Conservation (phyloP, 768 basidiomycete species). For the Hygrocybe coccinea region DNA sequence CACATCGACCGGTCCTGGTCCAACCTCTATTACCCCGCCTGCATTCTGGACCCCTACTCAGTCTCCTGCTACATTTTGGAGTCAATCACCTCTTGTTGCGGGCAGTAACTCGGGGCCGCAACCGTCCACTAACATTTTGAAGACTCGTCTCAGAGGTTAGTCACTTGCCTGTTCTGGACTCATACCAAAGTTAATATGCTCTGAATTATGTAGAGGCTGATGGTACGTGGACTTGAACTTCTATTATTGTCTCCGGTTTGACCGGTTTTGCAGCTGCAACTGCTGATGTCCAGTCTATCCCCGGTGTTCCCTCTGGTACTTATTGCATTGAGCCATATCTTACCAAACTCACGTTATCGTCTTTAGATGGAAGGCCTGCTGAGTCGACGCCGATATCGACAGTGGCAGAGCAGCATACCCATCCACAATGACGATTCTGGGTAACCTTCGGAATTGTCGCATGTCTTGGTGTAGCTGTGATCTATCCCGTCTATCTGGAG, state of each 20-base stretch:
- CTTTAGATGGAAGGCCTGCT: not conserved
- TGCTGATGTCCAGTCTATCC: not conserved
- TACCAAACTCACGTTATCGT: not conserved
- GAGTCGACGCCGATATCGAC: not conserved
- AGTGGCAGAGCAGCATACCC: not conserved
- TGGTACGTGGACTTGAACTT: too few species aligned
- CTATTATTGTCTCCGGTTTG: not conserved
- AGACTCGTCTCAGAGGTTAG: not conserved
- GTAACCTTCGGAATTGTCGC: conserved; percentile 13
- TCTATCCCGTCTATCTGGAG: conserved; percentile 18
- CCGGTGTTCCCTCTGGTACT: not conserved
- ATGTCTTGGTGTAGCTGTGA: conserved; percentile 12
- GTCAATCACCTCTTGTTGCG: conserved; percentile 3
- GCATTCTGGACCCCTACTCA: conserved; percentile 12
- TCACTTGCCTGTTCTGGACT: not conserved
- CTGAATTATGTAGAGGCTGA: too few species aligned
- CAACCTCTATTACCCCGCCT: conserved; percentile 4
- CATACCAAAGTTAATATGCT: too few species aligned
- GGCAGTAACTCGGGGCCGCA: not conserved
- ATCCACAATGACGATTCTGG: conserved; percentile 18
- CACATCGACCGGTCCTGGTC: not conserved
- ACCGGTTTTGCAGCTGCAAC: not conserved
- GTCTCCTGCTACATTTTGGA: conserved; percentile 14
- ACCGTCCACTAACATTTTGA: not conserved
- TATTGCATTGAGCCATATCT: not conserved